Base-by-base conservation (phyloP, 2,329 filamentous ascomycete species). In the Chaetomiaceae sp. region DNA sequence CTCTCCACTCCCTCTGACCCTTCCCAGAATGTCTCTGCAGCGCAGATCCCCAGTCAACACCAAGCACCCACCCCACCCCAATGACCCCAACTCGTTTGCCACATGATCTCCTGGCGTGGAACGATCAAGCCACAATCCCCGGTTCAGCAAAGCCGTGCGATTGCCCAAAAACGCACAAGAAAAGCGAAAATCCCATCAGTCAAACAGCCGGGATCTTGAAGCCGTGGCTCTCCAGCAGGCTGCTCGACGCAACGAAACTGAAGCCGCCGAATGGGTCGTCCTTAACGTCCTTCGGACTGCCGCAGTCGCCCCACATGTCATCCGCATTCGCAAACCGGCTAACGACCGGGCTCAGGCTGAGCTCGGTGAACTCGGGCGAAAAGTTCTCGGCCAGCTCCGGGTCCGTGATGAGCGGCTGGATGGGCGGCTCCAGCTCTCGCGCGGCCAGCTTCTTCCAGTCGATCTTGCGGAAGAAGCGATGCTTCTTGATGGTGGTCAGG, bases 361-460 rank as follows among this genome's bases (percentile, higher is more conserved):
- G 71, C 51, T 87, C 84, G 0, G 92, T 99, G 68, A 99, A 99
- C 67, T 96, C 90, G n/a, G 78, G 76, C 0, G 88, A 82, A 71
- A 99, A 99, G 72, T 99, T 99, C 79, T 99, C 95, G 0, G 94
- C 94, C 41, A 96, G 77, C 68, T 95, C 91, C 0, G 94, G 94
- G 65, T 99, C 90, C 0, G 94, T 97, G 65, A 99, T 92, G 64
- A 97, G 78, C 14, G 94, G 94, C 66, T 87, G 83, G 63, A 99
- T 97, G 0, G 94, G 94, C 1, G 94, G 88, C 62, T 89, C 86
- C 42, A 96, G 62, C 70, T 96, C 89, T 32, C 92, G 81, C 25
- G 81, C 83, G 57, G 87, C 90, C 13, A 99, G 80, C 63, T 85
- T 86, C 71, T 84, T 86, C 94, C 94, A 99, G 73, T 99, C 86